A percentile compares a stretch with the other conserved stretches of the same genome.
phyloP scores from a whole-genome alignment of 805 yeast genomes.

The Starmerella davenportii region DNA sequence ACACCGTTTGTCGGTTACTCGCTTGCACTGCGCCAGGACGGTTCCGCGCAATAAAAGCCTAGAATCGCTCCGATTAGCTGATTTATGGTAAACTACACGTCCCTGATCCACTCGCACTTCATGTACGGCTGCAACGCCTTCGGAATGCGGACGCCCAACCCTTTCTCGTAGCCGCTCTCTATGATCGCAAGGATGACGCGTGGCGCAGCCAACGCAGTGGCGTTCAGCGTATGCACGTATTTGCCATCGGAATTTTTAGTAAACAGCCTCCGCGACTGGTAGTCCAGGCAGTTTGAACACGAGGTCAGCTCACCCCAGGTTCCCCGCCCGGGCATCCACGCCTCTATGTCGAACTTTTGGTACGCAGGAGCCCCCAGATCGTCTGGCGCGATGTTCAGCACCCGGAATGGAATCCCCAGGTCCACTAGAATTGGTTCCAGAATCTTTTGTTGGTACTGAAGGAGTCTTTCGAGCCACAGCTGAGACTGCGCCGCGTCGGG shows the following conservation, averaged over 20 bases:
- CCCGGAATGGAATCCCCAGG: constrained; percentile 63
- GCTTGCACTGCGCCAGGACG: too few relatives aligned
- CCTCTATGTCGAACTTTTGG: constrained; percentile 84
- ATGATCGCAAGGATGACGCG: constrained; percentile 75
- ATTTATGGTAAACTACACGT: too few relatives aligned
- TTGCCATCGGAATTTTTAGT: constrained; percentile 28
- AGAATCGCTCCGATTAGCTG: too few relatives aligned
- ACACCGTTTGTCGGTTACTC: too few relatives aligned
- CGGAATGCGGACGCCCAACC: constrained; percentile 11
- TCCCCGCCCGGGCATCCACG: constrained; percentile 96
- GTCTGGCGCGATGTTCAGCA: constrained; percentile 71
- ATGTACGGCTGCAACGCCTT: constrained; percentile 10
- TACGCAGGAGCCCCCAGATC: constrained; percentile 90
- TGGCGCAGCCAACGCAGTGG: constrained; percentile 92
- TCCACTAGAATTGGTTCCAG: constrained; percentile 26
- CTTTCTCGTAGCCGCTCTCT: constrained; percentile 46
- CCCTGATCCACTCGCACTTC: too few relatives aligned
- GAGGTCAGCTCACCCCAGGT: constrained; percentile 86
- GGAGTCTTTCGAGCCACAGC: constrained; percentile 30
- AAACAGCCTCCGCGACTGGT: constrained; percentile 67
- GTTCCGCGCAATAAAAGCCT: too few relatives aligned
- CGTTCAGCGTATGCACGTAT: constrained; percentile 73
- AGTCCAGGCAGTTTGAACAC: constrained; percentile 81
- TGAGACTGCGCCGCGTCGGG: constrained; percentile 20
- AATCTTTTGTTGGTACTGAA: constrained; percentile 45